phyloP scores from a whole-genome alignment of 2,329 filamentous ascomycete species.

The Tothia fuscella region DNA sequence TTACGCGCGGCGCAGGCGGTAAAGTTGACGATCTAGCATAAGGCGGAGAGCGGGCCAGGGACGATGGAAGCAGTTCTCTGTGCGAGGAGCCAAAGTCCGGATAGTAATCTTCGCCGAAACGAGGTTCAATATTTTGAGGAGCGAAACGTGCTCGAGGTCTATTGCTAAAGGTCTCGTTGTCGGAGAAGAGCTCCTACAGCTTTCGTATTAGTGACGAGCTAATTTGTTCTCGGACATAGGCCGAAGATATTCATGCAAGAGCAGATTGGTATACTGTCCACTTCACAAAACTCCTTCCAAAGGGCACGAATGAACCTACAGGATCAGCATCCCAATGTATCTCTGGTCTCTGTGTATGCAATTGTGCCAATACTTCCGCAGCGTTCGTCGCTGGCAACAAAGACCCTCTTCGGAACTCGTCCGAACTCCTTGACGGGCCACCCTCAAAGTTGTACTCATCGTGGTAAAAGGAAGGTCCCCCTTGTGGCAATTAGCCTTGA shows the following conservation, averaged over 20 bases:
- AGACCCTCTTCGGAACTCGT: slow-evolving; percentile 55
- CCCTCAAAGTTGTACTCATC: slow-evolving; percentile 56
- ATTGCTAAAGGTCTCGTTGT: slow-evolving; percentile 26
- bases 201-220: slow-evolving; percentile 21
- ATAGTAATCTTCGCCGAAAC: slow-evolving; percentile 38
- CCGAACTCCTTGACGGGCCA: slow-evolving; percentile 54
- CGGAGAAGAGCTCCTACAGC: slow-evolving; percentile 20
- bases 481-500: too few relatives aligned
- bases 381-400: slow-evolving; percentile 61
- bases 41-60: slow-evolving; percentile 68
- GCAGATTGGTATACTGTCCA: background rate
- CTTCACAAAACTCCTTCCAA: too few relatives aligned
- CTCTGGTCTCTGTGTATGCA: slow-evolving; percentile 67
- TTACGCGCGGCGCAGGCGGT: slow-evolving; percentile 64
- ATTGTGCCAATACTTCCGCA: slow-evolving; percentile 74
- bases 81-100: slow-evolving; percentile 43
- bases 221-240: too few relatives aligned
- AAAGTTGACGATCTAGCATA: slow-evolving; percentile 79
- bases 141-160: slow-evolving; percentile 28
- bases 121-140: slow-evolving; percentile 54
- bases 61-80: slow-evolving; percentile 70
- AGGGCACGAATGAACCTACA: slow-evolving; percentile 49
- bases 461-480: slow-evolving; percentile 28
- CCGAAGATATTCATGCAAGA: too few relatives aligned
- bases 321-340: slow-evolving; percentile 67